These are phyloP conservation scores for Pseudogymnoascus sp. DNA, from an alignment of 2,329 filamentous ascomycete species.

Conservation along the genomic window DNA sequence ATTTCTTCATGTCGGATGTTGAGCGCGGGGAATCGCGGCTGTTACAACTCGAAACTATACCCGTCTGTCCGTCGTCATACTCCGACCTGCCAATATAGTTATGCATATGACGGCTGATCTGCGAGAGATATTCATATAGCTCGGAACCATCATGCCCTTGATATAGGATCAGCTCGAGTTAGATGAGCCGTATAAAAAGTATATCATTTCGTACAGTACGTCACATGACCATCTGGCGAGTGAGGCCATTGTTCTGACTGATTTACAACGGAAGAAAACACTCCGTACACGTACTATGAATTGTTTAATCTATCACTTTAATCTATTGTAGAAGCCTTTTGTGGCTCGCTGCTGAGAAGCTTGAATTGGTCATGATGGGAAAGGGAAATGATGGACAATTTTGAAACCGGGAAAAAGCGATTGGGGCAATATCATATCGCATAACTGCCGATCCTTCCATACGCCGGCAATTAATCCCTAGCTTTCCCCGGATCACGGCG, in stretches of 20 bases:
- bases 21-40: not conserved
- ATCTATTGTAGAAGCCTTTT: slow-evolving; percentile 2
- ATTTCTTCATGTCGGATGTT: not conserved
- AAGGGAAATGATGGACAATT: slow-evolving; percentile 2
- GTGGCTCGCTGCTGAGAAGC: not conserved
- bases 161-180: not conserved
- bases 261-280: not conserved
- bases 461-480: not conserved
- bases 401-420: slow-evolving; percentile 3
- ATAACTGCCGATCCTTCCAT: not conserved
- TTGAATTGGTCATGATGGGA: not conserved
- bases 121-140: not conserved
- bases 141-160: not conserved
- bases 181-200: not conserved
- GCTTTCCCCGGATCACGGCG: not conserved
- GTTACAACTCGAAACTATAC: not conserved
- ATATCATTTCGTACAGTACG: not conserved
- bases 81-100: not conserved
- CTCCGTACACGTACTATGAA: not conserved
- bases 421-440: slow-evolving; percentile 2
- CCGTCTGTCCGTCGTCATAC: not conserved
- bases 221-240: not conserved
- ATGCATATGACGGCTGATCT: not conserved
- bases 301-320: not conserved
- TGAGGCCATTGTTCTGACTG: not conserved